These are phyloP conservation scores for Solanum phureja DNA, from an alignment of 257 asterid species.

Conservation along the genomic window DNA sequence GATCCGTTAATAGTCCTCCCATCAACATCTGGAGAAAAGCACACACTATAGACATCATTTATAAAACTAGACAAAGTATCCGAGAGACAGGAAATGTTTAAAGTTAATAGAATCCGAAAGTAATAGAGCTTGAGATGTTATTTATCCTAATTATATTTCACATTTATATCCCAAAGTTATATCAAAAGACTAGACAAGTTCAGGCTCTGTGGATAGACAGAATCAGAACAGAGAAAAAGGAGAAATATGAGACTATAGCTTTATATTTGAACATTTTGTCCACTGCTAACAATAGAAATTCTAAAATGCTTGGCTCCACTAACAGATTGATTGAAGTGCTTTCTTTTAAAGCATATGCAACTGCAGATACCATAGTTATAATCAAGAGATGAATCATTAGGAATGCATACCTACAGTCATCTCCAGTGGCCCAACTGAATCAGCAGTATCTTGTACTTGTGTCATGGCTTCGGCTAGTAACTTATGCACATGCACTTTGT, in stretches of 20 bases:
- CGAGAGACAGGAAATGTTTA: neutral
- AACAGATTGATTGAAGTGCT: neutral
- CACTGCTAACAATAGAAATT: neutral
- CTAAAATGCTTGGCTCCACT: neutral
- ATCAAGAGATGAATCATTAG: neutral
- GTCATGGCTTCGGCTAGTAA: slow-evolving; percentile 32
- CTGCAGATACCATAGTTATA: neutral
- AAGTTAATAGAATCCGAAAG: neutral
- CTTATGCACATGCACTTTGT: slow-evolving; percentile 6
- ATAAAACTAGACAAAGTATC: slow-evolving; percentile 10
- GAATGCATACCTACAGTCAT: slow-evolving; percentile 8
- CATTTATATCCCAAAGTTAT: neutral
- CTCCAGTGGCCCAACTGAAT: slow-evolving; percentile 17
- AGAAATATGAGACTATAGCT: neutral
- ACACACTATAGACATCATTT: slow-evolving; percentile 4
- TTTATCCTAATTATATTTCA: neutral
- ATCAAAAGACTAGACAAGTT: neutral
- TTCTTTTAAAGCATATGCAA: neutral
- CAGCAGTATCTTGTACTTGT: neutral
- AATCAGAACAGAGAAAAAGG: neutral
- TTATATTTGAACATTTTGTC: neutral
- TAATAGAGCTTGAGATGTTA: neutral
- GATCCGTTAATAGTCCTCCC: neutral
- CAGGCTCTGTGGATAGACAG: neutral
- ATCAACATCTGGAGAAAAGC: neutral